Evolutionary conservation across 768 basidiomycete species (phyloP).

Genomic region (Gloeophyllum trabeum): DNA sequence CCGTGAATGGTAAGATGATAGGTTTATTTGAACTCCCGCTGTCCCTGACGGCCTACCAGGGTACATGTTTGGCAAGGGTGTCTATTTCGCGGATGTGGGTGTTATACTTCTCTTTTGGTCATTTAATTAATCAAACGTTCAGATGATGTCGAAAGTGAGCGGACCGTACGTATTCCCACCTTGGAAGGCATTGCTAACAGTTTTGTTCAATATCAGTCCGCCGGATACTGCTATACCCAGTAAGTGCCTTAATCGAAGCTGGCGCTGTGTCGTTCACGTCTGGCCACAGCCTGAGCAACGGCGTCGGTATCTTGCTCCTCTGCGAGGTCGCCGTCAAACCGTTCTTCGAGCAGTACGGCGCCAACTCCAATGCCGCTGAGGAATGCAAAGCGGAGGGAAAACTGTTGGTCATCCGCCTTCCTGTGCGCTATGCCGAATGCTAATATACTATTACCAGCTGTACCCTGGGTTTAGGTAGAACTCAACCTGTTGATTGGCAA

Average conservation of each 20-base stretch:
- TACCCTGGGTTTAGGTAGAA: constrained; percentile 43
- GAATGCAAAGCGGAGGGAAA: constrained; percentile 29
- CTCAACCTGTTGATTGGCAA: constrained; percentile 44
- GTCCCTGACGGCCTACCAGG: constrained; percentile 10
- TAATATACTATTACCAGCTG: constrained; percentile 19
- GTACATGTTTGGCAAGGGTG: constrained; percentile 60
- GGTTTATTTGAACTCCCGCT: not conserved
- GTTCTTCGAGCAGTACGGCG: constrained; percentile 32
- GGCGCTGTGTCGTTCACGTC: constrained; percentile 2
- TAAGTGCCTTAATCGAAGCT: constrained; percentile 15
- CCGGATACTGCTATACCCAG: constrained; percentile 42
- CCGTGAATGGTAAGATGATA: constrained; percentile 27
- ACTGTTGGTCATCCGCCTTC: constrained; percentile 18
- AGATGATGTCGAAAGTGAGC: constrained; percentile 56
- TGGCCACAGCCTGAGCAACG: constrained; percentile 31
- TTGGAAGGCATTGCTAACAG: not conserved
- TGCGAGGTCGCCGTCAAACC: constrained; percentile 52
- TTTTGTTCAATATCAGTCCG: constrained; percentile 31
- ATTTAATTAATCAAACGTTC: constrained; percentile 1
- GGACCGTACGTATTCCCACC: not conserved
- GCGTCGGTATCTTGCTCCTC: constrained; percentile 43
- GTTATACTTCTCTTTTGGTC: not conserved
- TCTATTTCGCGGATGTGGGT: constrained; percentile 52
- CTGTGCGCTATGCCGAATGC: not conserved
- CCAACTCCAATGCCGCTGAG: constrained; percentile 38